phyloP scores from a whole-genome alignment of 352 stramenopile genomes.

The Phytophthora europaea region DNA sequence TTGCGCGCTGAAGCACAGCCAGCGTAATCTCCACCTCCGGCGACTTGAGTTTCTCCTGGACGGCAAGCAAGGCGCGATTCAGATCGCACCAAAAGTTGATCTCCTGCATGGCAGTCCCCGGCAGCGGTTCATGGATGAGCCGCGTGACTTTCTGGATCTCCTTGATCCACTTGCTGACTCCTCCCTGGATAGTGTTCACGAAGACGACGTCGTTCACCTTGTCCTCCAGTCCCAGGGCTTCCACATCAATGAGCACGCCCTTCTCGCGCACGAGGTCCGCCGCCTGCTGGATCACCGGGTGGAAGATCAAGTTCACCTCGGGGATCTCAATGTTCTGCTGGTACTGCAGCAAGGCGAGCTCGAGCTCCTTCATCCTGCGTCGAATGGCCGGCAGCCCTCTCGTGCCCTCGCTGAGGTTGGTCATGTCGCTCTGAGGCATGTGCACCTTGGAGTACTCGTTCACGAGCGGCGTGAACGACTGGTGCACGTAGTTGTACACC shows the following conservation, averaged over 20 bases:
- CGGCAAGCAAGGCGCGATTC: slow-evolving; percentile 87
- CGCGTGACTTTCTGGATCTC: slow-evolving; percentile 96
- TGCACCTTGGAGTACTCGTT: slow-evolving; percentile 90
- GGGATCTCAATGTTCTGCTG: slow-evolving; percentile 97
- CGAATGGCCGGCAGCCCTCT: slow-evolving; percentile 89
- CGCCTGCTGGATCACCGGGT: slow-evolving; percentile 88
- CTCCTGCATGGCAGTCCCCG: slow-evolving; percentile 92
- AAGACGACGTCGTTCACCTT: slow-evolving; percentile 88
- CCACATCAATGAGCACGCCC: slow-evolving; percentile 82
- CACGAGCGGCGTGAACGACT: slow-evolving; percentile 88
- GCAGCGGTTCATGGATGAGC: slow-evolving; percentile 88
- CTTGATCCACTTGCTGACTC: slow-evolving; percentile 96
- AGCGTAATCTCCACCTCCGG: slow-evolving; percentile 94
- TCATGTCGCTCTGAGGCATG: slow-evolving; percentile 74
- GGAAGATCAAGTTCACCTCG: slow-evolving; percentile 91
- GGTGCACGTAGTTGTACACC: slow-evolving; percentile 92
- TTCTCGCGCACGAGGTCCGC: slow-evolving; percentile 80
- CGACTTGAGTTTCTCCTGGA: slow-evolving; percentile 89
- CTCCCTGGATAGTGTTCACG: slow-evolving; percentile 88
- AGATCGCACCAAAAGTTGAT: slow-evolving; percentile 97
- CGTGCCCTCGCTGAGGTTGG: slow-evolving; percentile 71
- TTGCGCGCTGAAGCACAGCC: slow-evolving; percentile 92
- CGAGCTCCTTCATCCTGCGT: slow-evolving; percentile 94
- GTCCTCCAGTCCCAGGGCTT: slow-evolving; percentile 82
- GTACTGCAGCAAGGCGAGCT: slow-evolving; percentile 94